Percentiles rank a stretch among this genome's conserved stretches.
Evolutionary conservation across 2,329 filamentous ascomycete species (phyloP).

Genomic region (Magnaporthales sp.): DNA sequence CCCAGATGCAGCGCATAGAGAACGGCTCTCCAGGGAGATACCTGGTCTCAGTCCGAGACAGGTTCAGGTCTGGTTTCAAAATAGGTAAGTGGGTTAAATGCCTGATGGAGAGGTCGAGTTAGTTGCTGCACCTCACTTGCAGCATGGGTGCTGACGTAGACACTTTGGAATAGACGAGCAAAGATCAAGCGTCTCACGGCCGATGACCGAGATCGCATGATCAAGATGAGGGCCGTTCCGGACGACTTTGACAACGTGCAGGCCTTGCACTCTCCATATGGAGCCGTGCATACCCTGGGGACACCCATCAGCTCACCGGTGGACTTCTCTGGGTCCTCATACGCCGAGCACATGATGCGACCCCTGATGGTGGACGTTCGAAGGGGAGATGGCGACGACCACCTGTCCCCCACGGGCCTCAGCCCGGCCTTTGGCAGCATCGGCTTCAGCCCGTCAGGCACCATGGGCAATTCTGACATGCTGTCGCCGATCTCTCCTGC

Average conservation of each 20-base stretch:
- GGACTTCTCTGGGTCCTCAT: slow-evolving; percentile 38
- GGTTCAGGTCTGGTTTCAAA: slow-evolving; percentile 98
- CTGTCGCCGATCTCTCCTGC: slow-evolving; percentile 49
- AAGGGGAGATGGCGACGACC: slow-evolving; percentile 50
- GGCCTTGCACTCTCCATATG: slow-evolving; percentile 59
- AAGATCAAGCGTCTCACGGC: slow-evolving; percentile 64
- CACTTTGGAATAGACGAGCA: slow-evolving; percentile 42
- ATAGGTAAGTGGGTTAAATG: slow-evolving; percentile 53
- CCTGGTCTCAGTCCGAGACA: slow-evolving; percentile 85
- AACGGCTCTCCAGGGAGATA: slow-evolving; percentile 80
- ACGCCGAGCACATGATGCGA: slow-evolving; percentile 53
- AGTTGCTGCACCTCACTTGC: background rate
- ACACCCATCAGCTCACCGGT: slow-evolving; percentile 38
- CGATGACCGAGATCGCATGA: slow-evolving; percentile 63
- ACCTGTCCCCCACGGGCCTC: slow-evolving; percentile 58
- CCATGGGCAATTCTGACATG: slow-evolving; percentile 43
- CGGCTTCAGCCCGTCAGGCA: slow-evolving; percentile 48
- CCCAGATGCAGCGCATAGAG: slow-evolving; percentile 83
- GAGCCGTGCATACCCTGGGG: slow-evolving; percentile 46
- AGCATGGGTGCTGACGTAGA: background rate
- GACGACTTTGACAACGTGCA: slow-evolving; percentile 65
- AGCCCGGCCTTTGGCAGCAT: slow-evolving; percentile 60
- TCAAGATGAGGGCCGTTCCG: slow-evolving; percentile 63
- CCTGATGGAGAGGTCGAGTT: background rate
- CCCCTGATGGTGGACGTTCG: slow-evolving; percentile 63